Conservation (phyloP, 2,329 filamentous ascomycete species). For the Trichothecium sympodiale region DNA sequence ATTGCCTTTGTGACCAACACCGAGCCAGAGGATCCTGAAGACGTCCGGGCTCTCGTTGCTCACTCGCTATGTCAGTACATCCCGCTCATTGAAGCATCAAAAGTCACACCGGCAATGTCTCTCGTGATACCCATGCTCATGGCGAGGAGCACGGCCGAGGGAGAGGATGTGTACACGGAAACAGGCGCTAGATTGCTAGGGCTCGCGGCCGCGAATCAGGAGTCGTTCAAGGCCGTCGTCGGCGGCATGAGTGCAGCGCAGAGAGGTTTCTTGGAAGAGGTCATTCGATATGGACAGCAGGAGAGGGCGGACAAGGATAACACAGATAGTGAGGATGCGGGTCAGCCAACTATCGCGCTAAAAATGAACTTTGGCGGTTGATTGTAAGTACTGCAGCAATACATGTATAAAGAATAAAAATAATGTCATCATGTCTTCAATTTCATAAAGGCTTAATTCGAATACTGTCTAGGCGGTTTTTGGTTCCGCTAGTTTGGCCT, state of each 20-base stretch:
- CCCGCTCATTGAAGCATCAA: slow-evolving; percentile 29
- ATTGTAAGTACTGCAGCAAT: too few relatives aligned
- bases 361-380: slow-evolving; percentile 78
- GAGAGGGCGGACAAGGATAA: slow-evolving; percentile 22
- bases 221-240: slow-evolving; percentile 64
- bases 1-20: slow-evolving; percentile 63
- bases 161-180: slow-evolving; percentile 50
- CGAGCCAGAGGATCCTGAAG: slow-evolving; percentile 68
- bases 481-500: slow-evolving; percentile 23
- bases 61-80: slow-evolving; percentile 70
- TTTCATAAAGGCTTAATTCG: slow-evolving; percentile 6
- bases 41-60: slow-evolving; percentile 57
- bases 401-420: too few relatives aligned
- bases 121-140: slow-evolving; percentile 71
- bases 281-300: slow-evolving; percentile 56
- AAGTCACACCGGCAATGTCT: slow-evolving; percentile 53
- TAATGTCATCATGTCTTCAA: not conserved
- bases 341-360: slow-evolving; percentile 75
- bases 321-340: slow-evolving; percentile 24
- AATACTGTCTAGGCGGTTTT: too few relatives aligned
- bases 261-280: slow-evolving; percentile 67
- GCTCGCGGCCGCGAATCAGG: slow-evolving; percentile 64
- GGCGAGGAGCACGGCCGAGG: slow-evolving; percentile 55
- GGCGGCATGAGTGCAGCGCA: slow-evolving; percentile 58
- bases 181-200: slow-evolving; percentile 70